Conservation (phyloP, 1,284 basidiomycete genomes). For the Xerocomus minutiporus region DNA sequence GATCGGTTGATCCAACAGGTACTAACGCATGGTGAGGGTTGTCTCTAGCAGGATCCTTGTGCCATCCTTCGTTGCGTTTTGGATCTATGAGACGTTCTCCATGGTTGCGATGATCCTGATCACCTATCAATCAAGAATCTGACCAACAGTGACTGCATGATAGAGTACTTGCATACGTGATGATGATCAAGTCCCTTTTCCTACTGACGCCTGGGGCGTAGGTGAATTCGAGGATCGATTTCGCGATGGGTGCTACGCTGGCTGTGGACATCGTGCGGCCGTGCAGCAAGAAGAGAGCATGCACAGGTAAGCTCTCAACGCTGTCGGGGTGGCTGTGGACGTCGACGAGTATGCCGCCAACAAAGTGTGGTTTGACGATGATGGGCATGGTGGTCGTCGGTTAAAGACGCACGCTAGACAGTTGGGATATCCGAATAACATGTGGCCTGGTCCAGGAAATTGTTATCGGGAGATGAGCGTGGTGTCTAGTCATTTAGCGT, state of each 20-base stretch:
- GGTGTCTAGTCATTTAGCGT: too few relatives aligned
- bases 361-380: constrained; percentile 21
- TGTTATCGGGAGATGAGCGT: too few relatives aligned
- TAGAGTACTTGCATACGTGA: constrained; percentile 48
- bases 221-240: constrained; percentile 31
- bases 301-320: constrained; percentile 33
- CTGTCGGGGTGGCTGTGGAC: constrained; percentile 36
- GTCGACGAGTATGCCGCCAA: constrained; percentile 46
- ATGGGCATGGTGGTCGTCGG: constrained; percentile 15
- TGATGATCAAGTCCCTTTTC: constrained; percentile 44
- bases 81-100: constrained; percentile 53
- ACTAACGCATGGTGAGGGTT: constrained; percentile 68
- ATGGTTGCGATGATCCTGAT: constrained; percentile 77
- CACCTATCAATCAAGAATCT: constrained; percentile 1
- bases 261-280: constrained; percentile 41
- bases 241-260: constrained; percentile 29
- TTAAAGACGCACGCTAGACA: too few relatives aligned
- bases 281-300: constrained; percentile 59
- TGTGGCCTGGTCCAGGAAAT: too few relatives aligned
- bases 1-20: constrained; percentile 5
- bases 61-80: constrained; percentile 56
- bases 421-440: too few relatives aligned
- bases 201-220: constrained; percentile 24
- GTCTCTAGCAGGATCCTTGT: constrained; percentile 35
- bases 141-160: not conserved